These are phyloP conservation scores for Microglena sp. DNA, from an alignment of 139 green algal species.

Conservation along the genomic window DNA sequence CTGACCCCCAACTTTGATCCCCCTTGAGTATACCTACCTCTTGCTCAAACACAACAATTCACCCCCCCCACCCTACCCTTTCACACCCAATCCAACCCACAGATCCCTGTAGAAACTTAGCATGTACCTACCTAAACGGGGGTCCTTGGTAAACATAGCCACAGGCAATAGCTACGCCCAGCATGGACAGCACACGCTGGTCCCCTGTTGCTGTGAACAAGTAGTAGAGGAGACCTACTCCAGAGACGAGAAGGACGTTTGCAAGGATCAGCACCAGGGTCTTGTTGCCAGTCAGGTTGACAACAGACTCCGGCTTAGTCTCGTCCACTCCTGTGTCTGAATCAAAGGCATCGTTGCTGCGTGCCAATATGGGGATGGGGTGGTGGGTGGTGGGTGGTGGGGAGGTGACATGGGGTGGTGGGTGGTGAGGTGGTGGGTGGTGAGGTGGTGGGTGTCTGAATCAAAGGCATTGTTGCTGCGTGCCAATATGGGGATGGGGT, in stretches of 20 bases:
- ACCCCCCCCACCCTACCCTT: neutral
- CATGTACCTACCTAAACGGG: constrained; percentile 70
- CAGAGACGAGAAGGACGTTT: constrained; percentile 19
- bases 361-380: neutral
- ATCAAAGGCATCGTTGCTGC: constrained; percentile 95
- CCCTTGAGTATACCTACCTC: neutral
- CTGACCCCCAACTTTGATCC: neutral
- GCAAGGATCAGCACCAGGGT: constrained; percentile 19
- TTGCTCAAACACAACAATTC: neutral
- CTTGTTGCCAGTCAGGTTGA: constrained; percentile 76
- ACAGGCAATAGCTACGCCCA: constrained; percentile 67
- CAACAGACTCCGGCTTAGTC: constrained; percentile 83
- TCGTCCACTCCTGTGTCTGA: constrained; percentile 80
- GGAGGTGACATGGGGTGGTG: neutral
- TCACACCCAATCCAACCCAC: neutral
- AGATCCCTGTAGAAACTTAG: neutral
- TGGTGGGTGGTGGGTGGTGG: constrained; percentile 1
- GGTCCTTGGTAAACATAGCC: constrained; percentile 97
- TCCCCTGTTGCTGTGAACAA: constrained; percentile 26
- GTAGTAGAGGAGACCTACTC: constrained; percentile 38
- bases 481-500: too few relatives aligned
- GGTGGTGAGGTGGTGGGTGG: too few relatives aligned
- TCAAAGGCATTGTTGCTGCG: too few relatives aligned
- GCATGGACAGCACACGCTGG: constrained; percentile 31
- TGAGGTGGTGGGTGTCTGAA: too few relatives aligned